phyloP scores from a whole-genome alignment of 495 filamentous ascomycete species.

The Collariella sp. region DNA sequence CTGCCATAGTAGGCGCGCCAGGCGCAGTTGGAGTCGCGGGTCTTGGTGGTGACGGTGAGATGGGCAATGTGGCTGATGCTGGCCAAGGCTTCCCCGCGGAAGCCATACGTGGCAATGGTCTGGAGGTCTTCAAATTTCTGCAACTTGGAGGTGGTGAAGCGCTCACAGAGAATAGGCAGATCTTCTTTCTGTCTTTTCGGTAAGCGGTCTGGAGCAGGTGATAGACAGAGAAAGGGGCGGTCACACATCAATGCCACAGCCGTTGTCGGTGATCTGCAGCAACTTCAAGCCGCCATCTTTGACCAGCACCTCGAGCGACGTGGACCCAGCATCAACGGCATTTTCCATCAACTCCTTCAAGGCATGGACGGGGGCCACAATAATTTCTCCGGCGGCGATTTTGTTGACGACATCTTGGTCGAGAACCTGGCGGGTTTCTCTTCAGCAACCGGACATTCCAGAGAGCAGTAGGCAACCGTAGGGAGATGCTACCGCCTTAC shows the following conservation, averaged over 20 bases:
- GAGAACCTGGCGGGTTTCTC: slow-evolving; percentile 51
- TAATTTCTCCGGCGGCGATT: slow-evolving; percentile 98
- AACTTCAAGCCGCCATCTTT: slow-evolving; percentile 97
- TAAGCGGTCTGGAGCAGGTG: slow-evolving; percentile 10
- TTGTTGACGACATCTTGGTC: slow-evolving; percentile 97
- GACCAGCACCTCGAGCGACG: slow-evolving; percentile 79
- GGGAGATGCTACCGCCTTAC: slow-evolving; percentile 20
- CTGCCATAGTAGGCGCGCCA: slow-evolving; percentile 81
- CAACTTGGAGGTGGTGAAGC: slow-evolving; percentile 95
- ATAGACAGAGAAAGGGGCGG: background rate
- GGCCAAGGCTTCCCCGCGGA: slow-evolving; percentile 91
- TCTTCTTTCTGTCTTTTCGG: slow-evolving; percentile 62
- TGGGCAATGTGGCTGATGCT: slow-evolving; percentile 99
- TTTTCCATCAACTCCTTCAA: slow-evolving; percentile 98
- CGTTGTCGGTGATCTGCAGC: slow-evolving; percentile 96
- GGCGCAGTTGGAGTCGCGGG: slow-evolving; percentile 78
- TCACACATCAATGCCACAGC: slow-evolving; percentile 86
- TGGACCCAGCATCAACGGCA: slow-evolving; percentile 91
- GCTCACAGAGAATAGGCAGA: slow-evolving; percentile 85
- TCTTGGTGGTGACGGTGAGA: slow-evolving; percentile 89
- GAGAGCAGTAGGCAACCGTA: background rate
- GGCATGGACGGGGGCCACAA: slow-evolving; percentile 93
- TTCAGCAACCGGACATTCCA: slow-evolving; percentile 4
- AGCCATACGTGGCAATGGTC: slow-evolving; percentile 91
- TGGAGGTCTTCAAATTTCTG: slow-evolving; percentile 91